Base-by-base conservation (phyloP, 306 rosid genomes). In the Vicia sativa region DNA sequence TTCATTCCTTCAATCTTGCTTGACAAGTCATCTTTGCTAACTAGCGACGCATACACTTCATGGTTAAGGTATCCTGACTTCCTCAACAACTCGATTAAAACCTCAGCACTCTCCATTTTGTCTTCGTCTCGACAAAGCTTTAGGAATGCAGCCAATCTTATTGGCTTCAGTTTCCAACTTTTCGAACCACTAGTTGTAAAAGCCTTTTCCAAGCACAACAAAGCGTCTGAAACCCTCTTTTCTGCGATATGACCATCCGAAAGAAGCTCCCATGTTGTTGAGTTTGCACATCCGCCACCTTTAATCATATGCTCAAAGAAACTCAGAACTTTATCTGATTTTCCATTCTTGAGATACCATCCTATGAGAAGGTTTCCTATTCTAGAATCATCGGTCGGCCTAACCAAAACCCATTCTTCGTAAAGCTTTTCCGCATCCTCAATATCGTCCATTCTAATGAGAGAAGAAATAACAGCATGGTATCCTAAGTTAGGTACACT, bases 251-350 rank as follows among this genome's bases (percentile, higher is more conserved):
- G 91, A 56, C 84, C 84, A 73, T 82, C 90, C n/a, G 86, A 82
- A 48, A 90, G 88, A 76, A 65, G n/a, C 81, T 90, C 99, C 99
- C 99, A 93, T 1, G 99, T 75, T 65, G 67, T 84, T 2, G 99
- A 81, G 69, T 93, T 93, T 11, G 96, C 92, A 72, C 64, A 73
- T 65, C 96, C 93, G 26, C 90, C 97, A 38, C 49, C 82, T 50
- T 88, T 77, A 53, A 35, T 65, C 86, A 87, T 85, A 64, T 79
- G 78, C 46, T 93, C 73, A 54, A 80, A 80, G 75, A 88, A 85
- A 71, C 68, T 62, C 28, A 67, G 46, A 44, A 89, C 95, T 80
- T 81, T 90, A 44, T 85, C 90, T 12, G 72, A 67, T 67, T 78
- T 28, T 5, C 89, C 84, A 0, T 81, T 76, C 65, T 69, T 87